Evolutionary conservation across 768 basidiomycete species (phyloP).

Genomic region (Agaricus subrufescens): DNA sequence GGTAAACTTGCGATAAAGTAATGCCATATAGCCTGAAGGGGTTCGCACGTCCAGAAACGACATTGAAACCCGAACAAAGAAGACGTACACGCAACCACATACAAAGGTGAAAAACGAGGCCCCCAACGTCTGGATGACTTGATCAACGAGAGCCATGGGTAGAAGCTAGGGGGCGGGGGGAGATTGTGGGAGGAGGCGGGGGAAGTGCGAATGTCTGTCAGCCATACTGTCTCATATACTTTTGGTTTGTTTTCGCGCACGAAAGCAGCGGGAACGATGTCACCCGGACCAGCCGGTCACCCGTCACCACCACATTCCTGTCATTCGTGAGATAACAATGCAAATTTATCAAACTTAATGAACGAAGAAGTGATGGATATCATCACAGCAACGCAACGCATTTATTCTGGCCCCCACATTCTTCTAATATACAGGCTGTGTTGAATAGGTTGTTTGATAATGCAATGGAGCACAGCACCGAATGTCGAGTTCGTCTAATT

Average conservation of each 20-base stretch:
- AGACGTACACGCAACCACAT: slow-evolving; percentile 4
- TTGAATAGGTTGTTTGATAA: too few species aligned
- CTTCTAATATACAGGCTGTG: too few species aligned
- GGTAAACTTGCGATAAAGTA: slow-evolving; percentile 7
- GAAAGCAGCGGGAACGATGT: neutral
- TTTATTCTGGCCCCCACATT: too few species aligned
- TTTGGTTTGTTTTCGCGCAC: neutral
- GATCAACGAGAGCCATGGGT: neutral
- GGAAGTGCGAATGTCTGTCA: neutral
- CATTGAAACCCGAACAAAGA: neutral
- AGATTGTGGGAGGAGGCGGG: neutral
- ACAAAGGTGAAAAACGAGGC: slow-evolving; percentile 11
- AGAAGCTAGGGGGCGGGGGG: too few species aligned
- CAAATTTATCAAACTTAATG: too few species aligned
- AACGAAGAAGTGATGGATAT: too few species aligned
- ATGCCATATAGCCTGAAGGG: slow-evolving; percentile 3
- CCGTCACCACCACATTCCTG: too few species aligned
- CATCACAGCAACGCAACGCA: too few species aligned
- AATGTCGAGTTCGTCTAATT: too few species aligned
- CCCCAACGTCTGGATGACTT: slow-evolving; percentile 1
- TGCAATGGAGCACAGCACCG: too few species aligned
- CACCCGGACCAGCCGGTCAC: too few species aligned
- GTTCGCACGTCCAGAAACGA: neutral
- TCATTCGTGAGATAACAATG: too few species aligned
- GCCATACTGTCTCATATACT: neutral